Conservation (phyloP, 139 green algal genomes). For the Tetraselmis striata region DNA sequence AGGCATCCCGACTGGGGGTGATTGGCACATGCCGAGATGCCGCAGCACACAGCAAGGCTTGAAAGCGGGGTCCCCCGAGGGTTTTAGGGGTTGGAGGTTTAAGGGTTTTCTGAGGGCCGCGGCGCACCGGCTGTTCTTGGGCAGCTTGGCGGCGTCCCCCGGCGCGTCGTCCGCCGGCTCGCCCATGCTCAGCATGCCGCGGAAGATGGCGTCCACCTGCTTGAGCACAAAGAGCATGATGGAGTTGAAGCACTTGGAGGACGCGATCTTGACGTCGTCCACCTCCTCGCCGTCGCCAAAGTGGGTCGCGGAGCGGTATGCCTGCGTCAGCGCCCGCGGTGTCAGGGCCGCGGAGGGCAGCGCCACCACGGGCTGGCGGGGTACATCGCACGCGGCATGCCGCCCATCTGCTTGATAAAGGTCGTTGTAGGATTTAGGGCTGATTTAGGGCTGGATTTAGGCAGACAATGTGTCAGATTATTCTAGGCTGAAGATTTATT, state of each 20-base stretch:
- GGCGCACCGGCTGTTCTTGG: background rate
- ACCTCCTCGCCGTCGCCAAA: conserved; percentile 70
- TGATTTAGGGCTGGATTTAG: too few relatives aligned
- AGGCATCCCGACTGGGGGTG: too few relatives aligned
- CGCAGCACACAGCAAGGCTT: too few relatives aligned
- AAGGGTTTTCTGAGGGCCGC: too few relatives aligned
- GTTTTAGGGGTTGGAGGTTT: too few relatives aligned
- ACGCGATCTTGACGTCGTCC: conserved; percentile 29
- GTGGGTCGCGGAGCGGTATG: conserved; percentile 80
- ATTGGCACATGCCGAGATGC: too few relatives aligned
- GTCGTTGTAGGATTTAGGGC: too few relatives aligned
- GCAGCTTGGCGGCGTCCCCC: conserved; percentile 3
- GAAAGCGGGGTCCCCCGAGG: too few relatives aligned
- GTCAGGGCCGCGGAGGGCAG: background rate
- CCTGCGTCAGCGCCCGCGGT: conserved; percentile 18
- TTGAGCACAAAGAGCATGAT: conserved; percentile 82
- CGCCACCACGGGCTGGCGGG: background rate
- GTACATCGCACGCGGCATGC: too few relatives aligned
- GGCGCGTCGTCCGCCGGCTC: conserved; percentile 4
- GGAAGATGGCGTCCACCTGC: conserved; percentile 76
- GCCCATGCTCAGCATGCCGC: conserved; percentile 22
- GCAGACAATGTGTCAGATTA: too few relatives aligned
- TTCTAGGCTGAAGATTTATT: too few relatives aligned
- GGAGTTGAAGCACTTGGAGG: conserved; percentile 72
- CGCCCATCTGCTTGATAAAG: conserved; percentile 11